phyloP scores from a whole-genome alignment of 805 yeast species.

The Starmerella powellii region DNA sequence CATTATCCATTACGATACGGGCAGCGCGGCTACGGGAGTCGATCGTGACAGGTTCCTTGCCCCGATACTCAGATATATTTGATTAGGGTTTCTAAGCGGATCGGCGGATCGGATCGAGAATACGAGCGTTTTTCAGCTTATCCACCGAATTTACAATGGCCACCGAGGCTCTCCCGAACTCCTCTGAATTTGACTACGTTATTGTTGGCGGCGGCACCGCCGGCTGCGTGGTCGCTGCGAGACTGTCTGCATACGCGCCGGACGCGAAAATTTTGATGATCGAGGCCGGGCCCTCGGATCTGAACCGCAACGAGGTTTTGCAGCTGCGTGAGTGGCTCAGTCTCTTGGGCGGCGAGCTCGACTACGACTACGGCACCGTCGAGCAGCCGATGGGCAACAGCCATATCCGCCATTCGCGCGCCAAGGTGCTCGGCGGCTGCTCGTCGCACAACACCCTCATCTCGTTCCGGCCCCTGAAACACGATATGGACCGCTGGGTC shows the following conservation, averaged over 20 bases:
- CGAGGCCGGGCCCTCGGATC: constrained; percentile 27
- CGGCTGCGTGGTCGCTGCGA: constrained; percentile 28
- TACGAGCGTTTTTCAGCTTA: no score
- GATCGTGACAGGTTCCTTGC: no score
- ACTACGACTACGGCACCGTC: constrained; percentile 28
- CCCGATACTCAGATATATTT: no score
- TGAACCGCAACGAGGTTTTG: constrained; percentile 6
- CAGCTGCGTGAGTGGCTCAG: constrained; percentile 17
- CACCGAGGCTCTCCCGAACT: constrained; percentile 6
- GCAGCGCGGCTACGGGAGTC: no score
- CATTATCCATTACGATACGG: no score
- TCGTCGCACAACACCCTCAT: constrained; percentile 29
- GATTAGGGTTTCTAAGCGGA: no score
- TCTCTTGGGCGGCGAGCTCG: constrained; percentile 26
- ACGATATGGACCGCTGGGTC: constrained; percentile 27
- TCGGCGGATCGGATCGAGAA: no score
- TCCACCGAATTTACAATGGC: neutral
- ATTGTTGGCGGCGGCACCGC: constrained; percentile 29
- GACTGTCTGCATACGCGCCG: constrained; percentile 28
- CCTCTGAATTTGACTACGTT: constrained; percentile 20
- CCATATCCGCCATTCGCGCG: constrained; percentile 25
- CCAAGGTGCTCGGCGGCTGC: constrained; percentile 29
- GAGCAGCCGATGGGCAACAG: constrained; percentile 17
- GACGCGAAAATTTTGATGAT: constrained; percentile 24
- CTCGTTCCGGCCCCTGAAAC: constrained; percentile 27